These are phyloP conservation scores for Kernera saxatilis DNA, from an alignment of 345 rosid genomes.

Conservation along the genomic window DNA sequence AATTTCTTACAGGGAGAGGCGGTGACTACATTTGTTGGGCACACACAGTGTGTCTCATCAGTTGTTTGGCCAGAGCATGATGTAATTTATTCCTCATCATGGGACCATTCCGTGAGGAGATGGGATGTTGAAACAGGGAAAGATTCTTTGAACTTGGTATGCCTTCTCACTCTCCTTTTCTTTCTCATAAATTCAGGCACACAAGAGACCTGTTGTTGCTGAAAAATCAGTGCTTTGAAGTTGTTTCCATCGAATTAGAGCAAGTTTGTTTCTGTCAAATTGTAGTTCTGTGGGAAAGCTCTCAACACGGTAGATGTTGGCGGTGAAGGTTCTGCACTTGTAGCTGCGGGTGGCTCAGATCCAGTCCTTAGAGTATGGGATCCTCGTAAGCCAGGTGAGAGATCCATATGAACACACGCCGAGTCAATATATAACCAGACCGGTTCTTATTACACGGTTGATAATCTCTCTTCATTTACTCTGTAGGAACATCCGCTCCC, in stretches of 20 bases:
- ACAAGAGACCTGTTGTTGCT: not conserved
- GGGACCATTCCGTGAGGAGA: conserved; percentile 87
- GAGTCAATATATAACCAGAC: conserved; percentile 5
- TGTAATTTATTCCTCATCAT: conserved; percentile 77
- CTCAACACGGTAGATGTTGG: conserved; percentile 79
- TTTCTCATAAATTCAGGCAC: not conserved
- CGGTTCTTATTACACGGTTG: not conserved
- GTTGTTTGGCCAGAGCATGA: conserved; percentile 79
- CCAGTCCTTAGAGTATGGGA: conserved; percentile 94
- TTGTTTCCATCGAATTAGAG: not conserved
- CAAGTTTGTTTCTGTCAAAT: not conserved
- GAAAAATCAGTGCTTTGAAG: not conserved
- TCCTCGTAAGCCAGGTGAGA: conserved; percentile 91
- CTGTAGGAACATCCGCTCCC: conserved; percentile 85
- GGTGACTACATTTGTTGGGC: conserved; percentile 74
- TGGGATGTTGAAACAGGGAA: conserved; percentile 93
- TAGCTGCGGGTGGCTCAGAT: conserved; percentile 91
- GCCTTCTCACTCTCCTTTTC: conserved; percentile 25
- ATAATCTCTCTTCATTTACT: not conserved
- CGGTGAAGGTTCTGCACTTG: conserved; percentile 86
- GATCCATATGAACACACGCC: not conserved
- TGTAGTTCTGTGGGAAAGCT: conserved; percentile 79
- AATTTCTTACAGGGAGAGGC: conserved; percentile 61
- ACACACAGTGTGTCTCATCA: conserved; percentile 78
- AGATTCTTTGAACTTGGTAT: conserved; percentile 60